These are phyloP conservation scores for Bisporella sp. DNA, from an alignment of 2,329 filamentous ascomycete species.

Conservation along the genomic window DNA sequence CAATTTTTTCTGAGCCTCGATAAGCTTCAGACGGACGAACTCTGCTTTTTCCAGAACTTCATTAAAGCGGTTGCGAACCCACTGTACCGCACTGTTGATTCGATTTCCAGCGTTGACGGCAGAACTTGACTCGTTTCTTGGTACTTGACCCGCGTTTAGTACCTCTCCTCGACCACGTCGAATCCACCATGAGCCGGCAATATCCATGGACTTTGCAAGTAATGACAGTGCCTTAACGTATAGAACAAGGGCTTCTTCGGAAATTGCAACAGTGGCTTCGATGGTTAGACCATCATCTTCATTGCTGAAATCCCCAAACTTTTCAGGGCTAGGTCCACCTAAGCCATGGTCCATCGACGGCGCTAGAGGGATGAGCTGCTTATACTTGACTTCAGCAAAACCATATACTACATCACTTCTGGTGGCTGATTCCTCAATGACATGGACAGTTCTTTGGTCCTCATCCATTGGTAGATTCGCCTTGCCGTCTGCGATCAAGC, in stretches of 20 bases:
- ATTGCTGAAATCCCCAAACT: conserved; percentile 42
- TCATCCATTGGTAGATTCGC: conserved; percentile 61
- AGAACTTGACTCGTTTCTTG: conserved; percentile 34
- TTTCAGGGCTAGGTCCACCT: conserved; percentile 52
- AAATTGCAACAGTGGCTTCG: conserved; percentile 79
- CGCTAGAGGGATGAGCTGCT: conserved; percentile 84
- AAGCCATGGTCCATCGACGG: conserved; percentile 70
- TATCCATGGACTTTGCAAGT: conserved; percentile 90
- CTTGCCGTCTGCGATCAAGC: conserved; percentile 62
- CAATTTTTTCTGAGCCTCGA: conserved; percentile 77
- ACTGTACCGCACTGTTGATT: conserved; percentile 92
- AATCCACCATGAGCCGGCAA: conserved; percentile 87
- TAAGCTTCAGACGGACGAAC: conserved; percentile 79
- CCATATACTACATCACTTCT: conserved; percentile 94
- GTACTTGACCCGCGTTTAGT: conserved; percentile 34
- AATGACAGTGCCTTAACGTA: conserved; percentile 93
- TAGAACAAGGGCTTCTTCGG: conserved; percentile 89
- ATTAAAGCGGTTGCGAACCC: conserved; percentile 91
- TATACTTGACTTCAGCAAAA: conserved; percentile 97
- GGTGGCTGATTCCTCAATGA: conserved; percentile 86
- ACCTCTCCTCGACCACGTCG: conserved; percentile 64
- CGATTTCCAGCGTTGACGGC: conserved; percentile 43
- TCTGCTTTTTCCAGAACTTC: conserved; percentile 96
- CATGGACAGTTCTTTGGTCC: conserved; percentile 68
- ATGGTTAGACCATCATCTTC: conserved; percentile 75